Percentiles rank a stretch among this genome's conserved stretches.
Conservation (phyloP, 1,284 basidiomycete genomes). For the Ustilago bromivora region DNA sequence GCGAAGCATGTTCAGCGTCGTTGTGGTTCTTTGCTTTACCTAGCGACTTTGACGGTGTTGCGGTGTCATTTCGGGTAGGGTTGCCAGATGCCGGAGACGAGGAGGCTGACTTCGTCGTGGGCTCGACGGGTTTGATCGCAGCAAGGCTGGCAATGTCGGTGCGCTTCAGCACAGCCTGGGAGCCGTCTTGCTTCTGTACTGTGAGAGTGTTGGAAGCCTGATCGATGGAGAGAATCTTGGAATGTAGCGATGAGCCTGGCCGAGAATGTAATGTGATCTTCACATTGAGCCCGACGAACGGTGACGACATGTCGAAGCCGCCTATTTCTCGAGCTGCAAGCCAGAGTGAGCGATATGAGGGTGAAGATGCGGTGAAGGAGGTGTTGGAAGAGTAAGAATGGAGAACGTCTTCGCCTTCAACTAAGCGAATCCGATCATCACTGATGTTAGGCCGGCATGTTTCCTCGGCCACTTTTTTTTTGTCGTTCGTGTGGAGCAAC, state of each 20-base stretch:
- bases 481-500: background rate
- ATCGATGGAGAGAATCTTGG: slow-evolving; percentile 49
- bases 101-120: slow-evolving; percentile 2
- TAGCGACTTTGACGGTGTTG: slow-evolving; percentile 15
- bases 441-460: slow-evolving; percentile 1
- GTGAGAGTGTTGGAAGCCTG: slow-evolving; percentile 45
- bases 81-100: slow-evolving; percentile 1
- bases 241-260: slow-evolving; percentile 23
- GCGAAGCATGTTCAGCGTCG: background rate
- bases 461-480: slow-evolving; percentile 8
- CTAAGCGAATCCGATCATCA: background rate
- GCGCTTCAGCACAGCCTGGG: slow-evolving; percentile 30
- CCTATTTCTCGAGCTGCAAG: background rate
- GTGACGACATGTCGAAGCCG: slow-evolving; percentile 33
- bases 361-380: background rate
- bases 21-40: slow-evolving; percentile 22
- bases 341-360: background rate
- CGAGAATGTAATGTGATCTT: slow-evolving; percentile 45
- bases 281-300: slow-evolving; percentile 46
- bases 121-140: slow-evolving; percentile 19
- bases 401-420: background rate
- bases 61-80: slow-evolving; percentile 9
- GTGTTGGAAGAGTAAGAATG: background rate
- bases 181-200: slow-evolving; percentile 45
- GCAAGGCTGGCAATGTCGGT: slow-evolving; percentile 45